Evolutionary conservation across 495 filamentous ascomycete genomes (phyloP).

Genomic region (Tetracladium setigerum): DNA sequence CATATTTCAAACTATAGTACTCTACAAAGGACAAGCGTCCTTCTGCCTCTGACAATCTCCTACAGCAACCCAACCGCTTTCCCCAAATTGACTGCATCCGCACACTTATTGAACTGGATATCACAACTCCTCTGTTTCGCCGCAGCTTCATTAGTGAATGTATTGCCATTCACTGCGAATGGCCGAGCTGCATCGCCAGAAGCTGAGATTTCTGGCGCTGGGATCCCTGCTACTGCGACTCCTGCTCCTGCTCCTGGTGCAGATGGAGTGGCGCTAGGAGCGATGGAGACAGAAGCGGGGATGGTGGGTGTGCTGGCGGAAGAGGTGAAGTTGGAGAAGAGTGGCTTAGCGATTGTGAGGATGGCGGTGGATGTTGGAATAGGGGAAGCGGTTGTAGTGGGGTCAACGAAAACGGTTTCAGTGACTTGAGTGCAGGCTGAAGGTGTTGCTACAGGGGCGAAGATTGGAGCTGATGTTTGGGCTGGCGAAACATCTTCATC

Average conservation of each 20-base stretch:
- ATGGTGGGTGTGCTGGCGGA: conserved; percentile 1
- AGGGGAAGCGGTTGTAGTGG: neutral
- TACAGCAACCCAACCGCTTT: conserved; percentile 21
- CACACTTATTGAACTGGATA: conserved; percentile 47
- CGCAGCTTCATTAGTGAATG: conserved; percentile 40
- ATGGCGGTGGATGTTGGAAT: neutral
- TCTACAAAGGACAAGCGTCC: conserved; percentile 1
- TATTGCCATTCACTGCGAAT: conserved; percentile 45
- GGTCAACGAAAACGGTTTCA: conserved; percentile 1
- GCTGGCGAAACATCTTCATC: neutral
- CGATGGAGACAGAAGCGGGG: neutral
- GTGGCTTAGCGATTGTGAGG: no score
- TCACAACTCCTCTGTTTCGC: conserved; percentile 44
- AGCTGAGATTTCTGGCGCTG: conserved; percentile 37
- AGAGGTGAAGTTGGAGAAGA: neutral
- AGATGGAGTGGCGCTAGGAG: conserved; percentile 6
- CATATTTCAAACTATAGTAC: neutral
- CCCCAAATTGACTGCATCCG: conserved; percentile 44
- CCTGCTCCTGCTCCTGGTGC: conserved; percentile 16
- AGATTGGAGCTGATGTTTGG: conserved; percentile 35
- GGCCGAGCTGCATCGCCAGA: conserved; percentile 36
- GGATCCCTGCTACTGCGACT: conserved; percentile 34
- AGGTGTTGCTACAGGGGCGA: conserved; percentile 29
- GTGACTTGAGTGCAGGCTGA: conserved; percentile 20
- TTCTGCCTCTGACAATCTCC: conserved; percentile 9